Percentiles rank a stretch among this genome's conserved stretches.
phyloP scores from a whole-genome alignment of 257 asterid species.

The Solanum medicagineum region DNA sequence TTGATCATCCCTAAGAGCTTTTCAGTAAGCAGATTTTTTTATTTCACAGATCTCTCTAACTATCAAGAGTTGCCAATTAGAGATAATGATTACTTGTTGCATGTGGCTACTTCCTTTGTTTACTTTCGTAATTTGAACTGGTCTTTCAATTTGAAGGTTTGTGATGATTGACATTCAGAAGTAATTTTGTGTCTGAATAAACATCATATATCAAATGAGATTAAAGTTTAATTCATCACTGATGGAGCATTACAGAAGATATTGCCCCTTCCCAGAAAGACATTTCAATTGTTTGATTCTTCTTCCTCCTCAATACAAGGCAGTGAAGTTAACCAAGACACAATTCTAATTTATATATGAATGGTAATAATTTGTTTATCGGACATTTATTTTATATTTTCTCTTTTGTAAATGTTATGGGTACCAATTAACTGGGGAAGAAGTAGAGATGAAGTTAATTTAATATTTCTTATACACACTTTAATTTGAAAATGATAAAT shows the following conservation, averaged over 20 bases:
- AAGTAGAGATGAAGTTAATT: slow-evolving; percentile 80
- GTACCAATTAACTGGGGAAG: slow-evolving; percentile 83
- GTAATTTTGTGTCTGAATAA: slow-evolving; percentile 91
- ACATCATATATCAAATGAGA: slow-evolving; percentile 68
- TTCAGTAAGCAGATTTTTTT: background rate
- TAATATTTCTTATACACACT: slow-evolving; percentile 83
- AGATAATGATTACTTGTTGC: background rate
- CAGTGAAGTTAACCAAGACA: slow-evolving; percentile 1
- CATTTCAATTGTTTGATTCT: slow-evolving; percentile 81
- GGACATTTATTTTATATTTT: background rate
- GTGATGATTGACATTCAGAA: slow-evolving; percentile 93
- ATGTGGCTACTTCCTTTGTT: background rate
- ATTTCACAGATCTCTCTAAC: background rate
- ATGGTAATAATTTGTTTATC: background rate
- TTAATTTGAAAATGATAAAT: slow-evolving; percentile 67
- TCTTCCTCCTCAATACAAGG: slow-evolving; percentile 73
- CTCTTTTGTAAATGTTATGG: slow-evolving; percentile 13
- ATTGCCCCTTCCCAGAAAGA: slow-evolving; percentile 81
- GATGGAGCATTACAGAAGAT: slow-evolving; percentile 97
- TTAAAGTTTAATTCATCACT: slow-evolving; percentile 75
- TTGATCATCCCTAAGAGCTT: background rate
- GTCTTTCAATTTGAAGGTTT: slow-evolving; percentile 34
- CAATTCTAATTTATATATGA: background rate
- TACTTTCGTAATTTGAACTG: background rate
- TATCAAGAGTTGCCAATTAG: background rate